These are phyloP conservation scores for Ophiostoma piceae DNA, from an alignment of 2,329 filamentous ascomycete species.

Conservation along the genomic window DNA sequence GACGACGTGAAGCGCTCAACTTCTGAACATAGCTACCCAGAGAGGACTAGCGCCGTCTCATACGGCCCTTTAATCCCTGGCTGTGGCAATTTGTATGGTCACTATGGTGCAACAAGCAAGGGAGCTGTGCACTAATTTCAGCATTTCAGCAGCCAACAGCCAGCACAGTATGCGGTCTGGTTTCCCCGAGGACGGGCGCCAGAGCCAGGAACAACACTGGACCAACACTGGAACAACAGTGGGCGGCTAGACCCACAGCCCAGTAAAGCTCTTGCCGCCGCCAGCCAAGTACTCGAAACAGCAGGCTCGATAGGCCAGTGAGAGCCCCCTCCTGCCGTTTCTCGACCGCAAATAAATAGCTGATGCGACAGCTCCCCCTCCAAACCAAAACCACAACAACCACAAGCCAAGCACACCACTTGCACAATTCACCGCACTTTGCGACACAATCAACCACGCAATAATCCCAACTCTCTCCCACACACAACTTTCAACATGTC, in stretches of 20 bases:
- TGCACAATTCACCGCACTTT: background rate
- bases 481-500: conserved; percentile 35
- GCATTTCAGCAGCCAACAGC: background rate
- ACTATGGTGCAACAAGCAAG: conserved; percentile 8
- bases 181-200: conserved; percentile 24
- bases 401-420: background rate
- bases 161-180: background rate
- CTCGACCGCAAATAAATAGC: conserved; percentile 19
- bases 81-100: conserved; percentile 3
- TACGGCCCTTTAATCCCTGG: background rate
- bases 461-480: background rate
- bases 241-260: conserved; percentile 3
- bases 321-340: conserved; percentile 15
- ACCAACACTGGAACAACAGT: background rate
- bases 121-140: conserved; percentile 11
- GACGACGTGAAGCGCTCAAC: background rate
- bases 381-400: conserved; percentile 11
- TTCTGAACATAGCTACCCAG: background rate
- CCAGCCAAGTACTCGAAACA: background rate
- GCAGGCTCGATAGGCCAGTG: conserved; percentile 11
- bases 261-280: conserved; percentile 4
- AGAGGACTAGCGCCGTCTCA: conserved; percentile 15
- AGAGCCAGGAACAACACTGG: background rate
- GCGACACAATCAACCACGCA: background rate
- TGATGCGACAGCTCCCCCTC: conserved; percentile 19